Conservation (phyloP, 2,329 filamentous ascomycete species). For the Ophiostoma ips region DNA sequence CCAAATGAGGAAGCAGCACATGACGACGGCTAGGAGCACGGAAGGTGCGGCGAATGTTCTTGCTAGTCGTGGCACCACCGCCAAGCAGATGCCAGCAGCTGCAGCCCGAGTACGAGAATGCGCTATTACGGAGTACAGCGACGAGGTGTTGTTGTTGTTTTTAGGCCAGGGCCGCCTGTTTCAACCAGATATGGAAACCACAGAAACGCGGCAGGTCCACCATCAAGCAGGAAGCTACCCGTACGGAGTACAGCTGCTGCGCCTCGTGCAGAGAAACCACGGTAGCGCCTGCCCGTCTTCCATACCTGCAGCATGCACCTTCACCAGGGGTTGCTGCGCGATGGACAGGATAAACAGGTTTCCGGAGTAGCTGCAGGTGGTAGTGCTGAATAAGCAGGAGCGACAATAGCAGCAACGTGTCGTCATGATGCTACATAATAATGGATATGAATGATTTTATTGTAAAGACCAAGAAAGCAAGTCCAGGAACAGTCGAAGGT, state of each 20-base stretch:
- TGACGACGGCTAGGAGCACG: background rate
- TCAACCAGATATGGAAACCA: constrained; percentile 9
- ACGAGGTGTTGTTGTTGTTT: constrained; percentile 6
- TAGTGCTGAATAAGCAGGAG: no score
- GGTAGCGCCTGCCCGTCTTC: no score
- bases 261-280: background rate
- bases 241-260: background rate
- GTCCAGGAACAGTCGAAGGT: no score
- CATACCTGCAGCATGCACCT: no score
- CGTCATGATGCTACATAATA: no score
- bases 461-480: no score
- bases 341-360: no score
- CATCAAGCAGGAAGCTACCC: background rate
- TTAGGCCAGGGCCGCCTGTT: background rate
- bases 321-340: no score
- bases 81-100: no score
- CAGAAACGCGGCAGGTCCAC: constrained; percentile 11
- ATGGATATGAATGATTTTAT: no score
- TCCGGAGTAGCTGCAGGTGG: no score
- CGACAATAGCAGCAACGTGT: no score
- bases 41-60: background rate
- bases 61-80: background rate
- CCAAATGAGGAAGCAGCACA: background rate
- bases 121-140: background rate
- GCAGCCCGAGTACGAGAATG: background rate